Base-by-base conservation (phyloP, 331 rosid genomes). In the Dryas integrifolia region DNA sequence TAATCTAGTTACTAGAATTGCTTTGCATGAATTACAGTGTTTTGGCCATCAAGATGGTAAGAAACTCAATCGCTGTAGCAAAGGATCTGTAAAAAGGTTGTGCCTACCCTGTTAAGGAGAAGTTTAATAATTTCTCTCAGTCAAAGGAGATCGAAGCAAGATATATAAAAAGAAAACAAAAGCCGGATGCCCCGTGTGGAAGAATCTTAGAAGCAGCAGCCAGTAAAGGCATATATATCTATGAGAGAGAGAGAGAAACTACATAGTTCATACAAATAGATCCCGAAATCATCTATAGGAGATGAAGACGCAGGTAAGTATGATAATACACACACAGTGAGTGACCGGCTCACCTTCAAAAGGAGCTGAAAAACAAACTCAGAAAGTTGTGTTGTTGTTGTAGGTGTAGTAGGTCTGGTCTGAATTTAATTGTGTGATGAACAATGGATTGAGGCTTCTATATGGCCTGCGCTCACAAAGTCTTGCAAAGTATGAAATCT, bases 401-500 rank as follows among this genome's bases (percentile, higher is more conserved):
- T 5, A 3, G 39, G 21, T 12, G 24, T 46, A n/a, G 4, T 0
- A 59, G 9, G 14, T 30, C 60, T 35, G 45, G 1, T 52, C 13
- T 49, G n/a, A 14, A 39, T 68, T 48, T 26, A 53, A 18, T 3
- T 53, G 41, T 41, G 81, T 53, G 59, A 77, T 48, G 58, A 65
- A 74, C 68, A 3, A 52, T 38, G 83, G 62, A 57, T 50, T 38
- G 64, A 8, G 71, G 50, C 18, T 61, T 12, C 7, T 63, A 56
- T 47, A 74, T 15, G 45, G 74, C 16, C 44, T 16, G 47, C 35
- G 45, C 8, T 48, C 43, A 13, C 24, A 13, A 39, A 85, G 75
- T 49, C 86, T 82, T 73, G 79, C 73, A 3, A 81, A 85, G 47
- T 75, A 76, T 7, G 88, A 85, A 9, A 10, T 49, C 49, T 41